Conservation (phyloP, 2,329 filamentous ascomycete genomes). For the Fusarium dlaminii region DNA sequence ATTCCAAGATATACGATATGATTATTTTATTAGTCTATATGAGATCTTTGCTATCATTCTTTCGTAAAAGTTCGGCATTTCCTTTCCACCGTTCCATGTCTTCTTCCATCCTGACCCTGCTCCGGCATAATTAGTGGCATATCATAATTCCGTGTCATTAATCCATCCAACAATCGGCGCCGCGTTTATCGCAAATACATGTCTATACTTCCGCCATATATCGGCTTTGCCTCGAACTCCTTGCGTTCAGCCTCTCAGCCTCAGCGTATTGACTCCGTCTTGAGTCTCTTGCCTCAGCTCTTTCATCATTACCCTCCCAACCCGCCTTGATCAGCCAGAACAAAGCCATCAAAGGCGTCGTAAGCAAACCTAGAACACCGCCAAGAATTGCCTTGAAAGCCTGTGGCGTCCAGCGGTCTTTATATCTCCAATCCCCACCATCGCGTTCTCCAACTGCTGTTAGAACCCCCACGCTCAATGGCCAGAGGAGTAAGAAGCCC, state of each 20-base stretch:
- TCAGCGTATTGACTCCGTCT: not conserved
- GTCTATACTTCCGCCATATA: not conserved
- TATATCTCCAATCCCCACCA: constrained; percentile 56
- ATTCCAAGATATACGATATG: not conserved
- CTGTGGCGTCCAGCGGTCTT: constrained; percentile 56
- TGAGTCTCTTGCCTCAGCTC: constrained; percentile 7
- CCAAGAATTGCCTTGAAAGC: constrained; percentile 62
- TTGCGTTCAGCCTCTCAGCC: not conserved
- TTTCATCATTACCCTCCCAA: constrained; percentile 47
- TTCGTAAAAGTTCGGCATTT: not conserved
- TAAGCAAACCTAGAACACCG: constrained; percentile 56
- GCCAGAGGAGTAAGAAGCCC: constrained; percentile 57
- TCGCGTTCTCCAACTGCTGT: constrained; percentile 48
- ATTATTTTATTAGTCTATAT: not conserved
- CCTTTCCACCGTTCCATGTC: not conserved
- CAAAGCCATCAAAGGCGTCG: constrained; percentile 58
- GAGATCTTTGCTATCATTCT: not conserved
- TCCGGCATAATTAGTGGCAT: not conserved
- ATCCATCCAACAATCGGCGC: not conserved
- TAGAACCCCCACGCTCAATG: constrained; percentile 55
- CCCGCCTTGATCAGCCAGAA: constrained; percentile 63
- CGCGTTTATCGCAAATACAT: not conserved
- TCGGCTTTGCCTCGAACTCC: not conserved
- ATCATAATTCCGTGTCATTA: not conserved
- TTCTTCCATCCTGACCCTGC: not conserved